phyloP scores from a whole-genome alignment of 345 rosid genomes.

The Hibiscus trionum region DNA sequence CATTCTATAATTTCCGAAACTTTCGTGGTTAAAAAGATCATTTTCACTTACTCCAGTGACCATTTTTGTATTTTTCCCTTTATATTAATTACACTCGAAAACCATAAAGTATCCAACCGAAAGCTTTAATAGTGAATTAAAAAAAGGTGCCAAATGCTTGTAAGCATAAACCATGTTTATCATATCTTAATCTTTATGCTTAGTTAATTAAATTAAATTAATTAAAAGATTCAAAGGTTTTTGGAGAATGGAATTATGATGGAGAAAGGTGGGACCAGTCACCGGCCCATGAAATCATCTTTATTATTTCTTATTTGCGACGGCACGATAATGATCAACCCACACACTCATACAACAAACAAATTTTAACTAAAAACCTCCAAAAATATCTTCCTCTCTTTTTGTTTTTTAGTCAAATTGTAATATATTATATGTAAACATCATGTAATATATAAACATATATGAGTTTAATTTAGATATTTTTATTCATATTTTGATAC shows the following conservation, averaged over 20 bases:
- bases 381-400: too few relatives aligned
- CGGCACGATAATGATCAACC: slow-evolving; percentile 36
- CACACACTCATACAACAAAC: background rate
- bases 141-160: background rate
- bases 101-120: background rate
- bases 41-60: too few relatives aligned
- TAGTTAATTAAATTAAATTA: background rate
- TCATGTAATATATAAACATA: too few relatives aligned
- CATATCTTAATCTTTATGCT: background rate
- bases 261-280: slow-evolving; percentile 24
- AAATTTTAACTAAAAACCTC: background rate
- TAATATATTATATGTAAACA: too few relatives aligned
- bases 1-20: too few relatives aligned
- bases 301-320: slow-evolving; percentile 34
- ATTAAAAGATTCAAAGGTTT: background rate
- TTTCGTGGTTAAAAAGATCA: too few relatives aligned
- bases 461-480: too few relatives aligned
- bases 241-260: slow-evolving; percentile 6
- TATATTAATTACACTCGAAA: background rate
- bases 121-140: background rate
- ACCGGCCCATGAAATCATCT: slow-evolving; percentile 54
- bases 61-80: background rate
- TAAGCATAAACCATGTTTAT: background rate
- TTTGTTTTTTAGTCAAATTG: too few relatives aligned
- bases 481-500: too few relatives aligned